These are phyloP conservation scores for Daldinia grandis DNA, from an alignment of 495 filamentous ascomycete species.

Conservation along the genomic window DNA sequence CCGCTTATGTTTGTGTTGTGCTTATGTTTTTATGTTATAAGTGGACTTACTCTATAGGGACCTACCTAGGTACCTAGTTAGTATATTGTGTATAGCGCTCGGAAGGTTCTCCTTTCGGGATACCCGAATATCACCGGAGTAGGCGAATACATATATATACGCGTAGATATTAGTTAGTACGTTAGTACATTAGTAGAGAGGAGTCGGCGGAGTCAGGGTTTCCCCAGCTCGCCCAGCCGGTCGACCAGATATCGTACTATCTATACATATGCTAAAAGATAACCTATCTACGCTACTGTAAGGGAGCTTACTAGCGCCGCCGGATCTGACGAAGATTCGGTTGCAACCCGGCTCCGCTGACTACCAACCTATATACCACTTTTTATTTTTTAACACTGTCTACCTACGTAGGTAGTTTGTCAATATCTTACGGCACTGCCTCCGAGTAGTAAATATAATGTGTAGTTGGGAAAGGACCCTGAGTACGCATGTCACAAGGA, in stretches of 20 bases:
- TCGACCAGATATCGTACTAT: slow-evolving; percentile 27
- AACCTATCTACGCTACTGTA: slow-evolving; percentile 1
- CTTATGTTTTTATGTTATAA: too few species aligned
- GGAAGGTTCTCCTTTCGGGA: slow-evolving; percentile 21
- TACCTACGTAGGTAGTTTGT: too few species aligned
- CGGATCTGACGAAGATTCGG: slow-evolving; percentile 26
- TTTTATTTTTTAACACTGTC: slow-evolving; percentile 12
- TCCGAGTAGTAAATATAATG: neutral
- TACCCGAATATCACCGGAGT: slow-evolving; percentile 25
- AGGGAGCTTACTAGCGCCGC: slow-evolving; percentile 3
- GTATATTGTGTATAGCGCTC: too few species aligned
- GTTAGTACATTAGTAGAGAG: slow-evolving; percentile 5
- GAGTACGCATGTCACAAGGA: neutral
- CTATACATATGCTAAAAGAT: slow-evolving; percentile 7
- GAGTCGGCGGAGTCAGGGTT: slow-evolving; percentile 10
- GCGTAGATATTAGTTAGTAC: neutral
- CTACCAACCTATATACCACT: slow-evolving; percentile 12
- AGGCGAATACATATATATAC: neutral
- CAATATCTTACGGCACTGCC: neutral
- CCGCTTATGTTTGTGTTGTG: neutral
- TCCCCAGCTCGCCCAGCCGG: slow-evolving; percentile 17
- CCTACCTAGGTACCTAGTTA: too few species aligned
- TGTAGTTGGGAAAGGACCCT: neutral
- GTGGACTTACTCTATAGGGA: neutral
- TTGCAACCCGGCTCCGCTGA: slow-evolving; percentile 28